Evolutionary conservation across 441 rosid species (phyloP).

Genomic region (Corymbia citriodora): DNA sequence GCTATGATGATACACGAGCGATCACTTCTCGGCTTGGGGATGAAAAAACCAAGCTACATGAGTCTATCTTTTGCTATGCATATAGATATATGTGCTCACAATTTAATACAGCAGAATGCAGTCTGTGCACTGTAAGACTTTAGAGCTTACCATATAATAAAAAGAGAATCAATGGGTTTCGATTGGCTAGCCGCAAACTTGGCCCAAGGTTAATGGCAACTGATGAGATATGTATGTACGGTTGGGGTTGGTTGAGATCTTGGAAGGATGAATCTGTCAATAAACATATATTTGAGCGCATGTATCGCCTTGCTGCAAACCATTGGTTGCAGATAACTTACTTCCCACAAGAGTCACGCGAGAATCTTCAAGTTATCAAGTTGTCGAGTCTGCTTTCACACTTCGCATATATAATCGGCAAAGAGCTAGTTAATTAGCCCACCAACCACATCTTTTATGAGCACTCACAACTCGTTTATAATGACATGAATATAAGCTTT

Average conservation of each 20-base stretch:
- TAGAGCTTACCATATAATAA: background rate
- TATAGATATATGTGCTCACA: background rate
- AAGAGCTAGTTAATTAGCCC: background rate
- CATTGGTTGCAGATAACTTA: background rate
- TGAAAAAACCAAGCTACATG: background rate
- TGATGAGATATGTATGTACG: background rate
- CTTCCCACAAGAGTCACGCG: background rate
- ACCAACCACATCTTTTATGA: background rate
- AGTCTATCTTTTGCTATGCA: background rate
- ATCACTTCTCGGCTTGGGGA: background rate
- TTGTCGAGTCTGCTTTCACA: background rate
- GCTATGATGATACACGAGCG: background rate
- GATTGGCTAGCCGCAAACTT: background rate
- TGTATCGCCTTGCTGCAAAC: background rate
- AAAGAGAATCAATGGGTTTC: background rate
- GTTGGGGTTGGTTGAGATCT: background rate
- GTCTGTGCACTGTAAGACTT: background rate
- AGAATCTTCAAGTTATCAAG: background rate
- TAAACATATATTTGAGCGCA: background rate
- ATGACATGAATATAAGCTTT: background rate
- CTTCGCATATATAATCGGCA: background rate
- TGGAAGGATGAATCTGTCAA: background rate
- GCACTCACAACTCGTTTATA: background rate
- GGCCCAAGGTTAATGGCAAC: background rate
- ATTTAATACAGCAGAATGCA: background rate